Base-by-base conservation (phyloP, 352 stramenopile species). In the Pythium scleroteichum region DNA sequence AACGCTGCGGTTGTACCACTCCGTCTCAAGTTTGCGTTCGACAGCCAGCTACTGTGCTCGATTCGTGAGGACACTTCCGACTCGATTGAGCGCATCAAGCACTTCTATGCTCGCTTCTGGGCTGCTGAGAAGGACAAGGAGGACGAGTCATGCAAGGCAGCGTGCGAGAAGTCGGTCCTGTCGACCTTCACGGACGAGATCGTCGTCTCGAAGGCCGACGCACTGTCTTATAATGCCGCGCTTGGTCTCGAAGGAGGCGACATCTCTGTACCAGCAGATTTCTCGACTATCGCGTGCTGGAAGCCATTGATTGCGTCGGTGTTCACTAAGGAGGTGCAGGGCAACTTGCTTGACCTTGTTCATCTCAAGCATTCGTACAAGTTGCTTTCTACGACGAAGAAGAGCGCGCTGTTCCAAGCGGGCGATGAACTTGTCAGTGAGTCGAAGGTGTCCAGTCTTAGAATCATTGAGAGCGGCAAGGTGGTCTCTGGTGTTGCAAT, bases 281-380 rank as follows among this genome's bases (percentile, higher is more conserved):
- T 94, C 47, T 79, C 76, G 26, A 94, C 83, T 9, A 84, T 95
- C 48, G 83, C 80, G 14, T 82, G 72, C 51, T 96, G 88, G 85
- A 82, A 85, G 42, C 73, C 85, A 32, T 62, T 96, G 22, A 94
- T 95, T 45, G 76, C 89, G 69, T 87, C 85, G 8, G 74, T 96
- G 23, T 92, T 95, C 62, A 80, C 87, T 13, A 85, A 85, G 53
- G 80, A 95, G 46, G 82, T 94, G 33, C 73, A 85, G 45, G 84
- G 83, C 35, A 94, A 95, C 62, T 41, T 96, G 58, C 68, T 96
- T 3, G 69, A 90, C 46, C 53, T 96, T 4, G 85, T 96, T 40
- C 86, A 96, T 62, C 47, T 94, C 9, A 92, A 85, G 54, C 85
- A 95, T 72, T 91, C 80, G 62, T 90, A 93, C 72, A 90, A 92